Evolutionary conservation across 2,329 filamentous ascomycete genomes (phyloP).

Genomic region (Trichoderma semiorbis): DNA sequence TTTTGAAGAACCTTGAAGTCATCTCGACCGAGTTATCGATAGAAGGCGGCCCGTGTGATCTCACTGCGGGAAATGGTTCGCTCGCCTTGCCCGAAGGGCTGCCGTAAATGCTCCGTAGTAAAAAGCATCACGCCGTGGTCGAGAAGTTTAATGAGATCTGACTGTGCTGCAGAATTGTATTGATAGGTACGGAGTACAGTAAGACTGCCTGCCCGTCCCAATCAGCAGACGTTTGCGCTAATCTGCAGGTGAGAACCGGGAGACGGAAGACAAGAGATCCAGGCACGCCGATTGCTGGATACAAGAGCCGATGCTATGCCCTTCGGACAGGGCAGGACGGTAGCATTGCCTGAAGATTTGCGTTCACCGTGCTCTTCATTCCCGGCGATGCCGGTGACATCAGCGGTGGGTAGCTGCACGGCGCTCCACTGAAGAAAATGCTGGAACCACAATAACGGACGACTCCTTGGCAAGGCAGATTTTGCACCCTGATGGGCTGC

Average conservation of each 20-base stretch:
- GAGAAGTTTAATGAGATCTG: conserved; percentile 4
- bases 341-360: not conserved
- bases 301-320: conserved; percentile 4
- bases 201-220: not conserved
- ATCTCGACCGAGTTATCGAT: not conserved
- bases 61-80: not conserved
- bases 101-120: not conserved
- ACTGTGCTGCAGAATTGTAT: not conserved
- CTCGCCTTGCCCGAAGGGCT: not conserved
- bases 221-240: conserved; percentile 2
- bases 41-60: conserved; percentile 5
- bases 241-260: conserved; percentile 2
- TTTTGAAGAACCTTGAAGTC: not conserved
- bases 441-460: not conserved
- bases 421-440: conserved; percentile 1
- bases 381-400: conserved; percentile 12
- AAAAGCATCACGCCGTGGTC: not conserved
- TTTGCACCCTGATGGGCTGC: conserved; percentile 13
- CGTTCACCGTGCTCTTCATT: not conserved
- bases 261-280: not conserved
- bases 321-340: not conserved
- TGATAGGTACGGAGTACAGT: not conserved
- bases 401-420: conserved; percentile 5
- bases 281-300: not conserved
- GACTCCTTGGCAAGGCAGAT: conserved; percentile 14